phyloP scores from a whole-genome alignment of 2,329 filamentous ascomycete species.

The Aspergillus candidus region DNA sequence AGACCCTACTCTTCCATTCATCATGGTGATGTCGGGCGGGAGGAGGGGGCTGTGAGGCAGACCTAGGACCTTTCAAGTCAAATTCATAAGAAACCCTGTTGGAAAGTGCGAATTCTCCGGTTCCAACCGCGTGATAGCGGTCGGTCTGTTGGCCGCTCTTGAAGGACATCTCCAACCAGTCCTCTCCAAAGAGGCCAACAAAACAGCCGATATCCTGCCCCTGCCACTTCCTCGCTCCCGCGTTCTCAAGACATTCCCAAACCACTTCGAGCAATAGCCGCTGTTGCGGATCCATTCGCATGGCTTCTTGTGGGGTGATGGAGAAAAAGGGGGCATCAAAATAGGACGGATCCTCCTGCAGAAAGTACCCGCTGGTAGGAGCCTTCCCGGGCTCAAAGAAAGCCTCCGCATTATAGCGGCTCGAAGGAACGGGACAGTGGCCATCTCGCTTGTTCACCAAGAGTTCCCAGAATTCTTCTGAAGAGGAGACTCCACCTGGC shows the following conservation, averaged over 20 bases:
- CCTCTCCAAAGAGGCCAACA: not conserved
- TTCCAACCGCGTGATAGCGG: not conserved
- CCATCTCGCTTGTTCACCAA: not conserved
- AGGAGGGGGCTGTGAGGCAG: not conserved
- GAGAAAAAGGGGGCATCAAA: not conserved
- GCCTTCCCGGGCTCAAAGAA: too few relatives aligned
- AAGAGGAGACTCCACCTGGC: conserved; percentile 1
- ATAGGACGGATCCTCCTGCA: not conserved
- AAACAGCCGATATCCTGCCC: not conserved
- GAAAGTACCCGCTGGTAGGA: not conserved
- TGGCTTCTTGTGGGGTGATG: not conserved
- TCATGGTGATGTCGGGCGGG: too few relatives aligned
- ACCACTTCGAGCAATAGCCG: not conserved
- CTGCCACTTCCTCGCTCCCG: not conserved
- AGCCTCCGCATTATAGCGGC: not conserved
- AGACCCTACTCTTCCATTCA: too few relatives aligned
- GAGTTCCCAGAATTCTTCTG: conserved; percentile 2
- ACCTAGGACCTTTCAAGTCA: not conserved
- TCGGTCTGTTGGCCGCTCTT: not conserved
- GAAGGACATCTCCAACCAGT: not conserved
- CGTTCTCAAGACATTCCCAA: not conserved
- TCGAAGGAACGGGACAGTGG: not conserved
- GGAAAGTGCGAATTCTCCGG: not conserved
- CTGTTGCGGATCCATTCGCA: not conserved
- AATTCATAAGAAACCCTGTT: not conserved